A percentile compares a stretch with the other conserved stretches of the same genome.
Conservation (phyloP, 73 alveolate genomes). For the Stentor coeruleus region DNA sequence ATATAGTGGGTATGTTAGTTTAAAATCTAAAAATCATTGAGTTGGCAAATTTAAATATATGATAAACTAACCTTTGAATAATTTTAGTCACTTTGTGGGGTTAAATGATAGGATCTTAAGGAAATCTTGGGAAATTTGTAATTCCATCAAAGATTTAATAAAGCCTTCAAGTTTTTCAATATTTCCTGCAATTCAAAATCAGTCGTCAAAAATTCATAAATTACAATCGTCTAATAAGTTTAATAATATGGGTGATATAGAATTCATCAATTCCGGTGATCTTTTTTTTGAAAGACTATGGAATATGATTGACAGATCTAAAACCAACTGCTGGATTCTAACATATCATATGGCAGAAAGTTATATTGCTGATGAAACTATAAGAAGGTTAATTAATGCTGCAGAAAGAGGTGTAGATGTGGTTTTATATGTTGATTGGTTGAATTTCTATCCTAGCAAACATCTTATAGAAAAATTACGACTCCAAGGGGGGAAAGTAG, state of each 20-base stretch:
- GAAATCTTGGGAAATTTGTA: no score
- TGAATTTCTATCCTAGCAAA: constrained; percentile 14
- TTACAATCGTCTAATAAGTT: background rate
- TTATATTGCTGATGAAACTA: constrained; percentile 30
- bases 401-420: constrained; percentile 45
- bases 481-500: constrained; percentile 32
- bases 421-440: constrained; percentile 34
- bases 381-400: constrained; percentile 27
- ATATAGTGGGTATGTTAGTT: no score
- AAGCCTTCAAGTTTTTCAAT: no score
- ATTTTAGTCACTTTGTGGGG: no score
- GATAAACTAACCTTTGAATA: no score
- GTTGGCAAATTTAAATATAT: no score
- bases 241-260: background rate
- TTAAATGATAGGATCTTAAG: no score
- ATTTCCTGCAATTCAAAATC: no score
- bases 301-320: constrained; percentile 6
- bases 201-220: no score
- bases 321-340: constrained; percentile 27
- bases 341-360: constrained; percentile 29
- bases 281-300: constrained; percentile 19
- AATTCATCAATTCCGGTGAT: constrained; percentile 5
- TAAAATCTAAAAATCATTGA: no score
- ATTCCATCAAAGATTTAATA: no score
- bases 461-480: background rate